Base-by-base conservation (phyloP, 2,329 filamentous ascomycete species). In the Mollisia scopiformis region DNA sequence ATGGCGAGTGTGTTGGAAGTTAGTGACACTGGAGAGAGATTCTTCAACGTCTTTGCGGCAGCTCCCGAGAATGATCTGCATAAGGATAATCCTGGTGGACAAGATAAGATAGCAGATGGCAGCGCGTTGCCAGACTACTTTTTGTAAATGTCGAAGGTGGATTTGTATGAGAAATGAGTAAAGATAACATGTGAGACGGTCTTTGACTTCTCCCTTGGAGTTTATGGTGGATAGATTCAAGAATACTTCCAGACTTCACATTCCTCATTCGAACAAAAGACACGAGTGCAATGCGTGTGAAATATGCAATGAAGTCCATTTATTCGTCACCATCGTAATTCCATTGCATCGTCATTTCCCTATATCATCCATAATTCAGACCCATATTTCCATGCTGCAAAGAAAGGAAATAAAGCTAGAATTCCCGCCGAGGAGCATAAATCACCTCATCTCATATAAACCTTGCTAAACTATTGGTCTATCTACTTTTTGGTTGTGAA, bases 41-140 rank as follows among this genome's bases (percentile, higher is more conserved):
- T 92, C 77, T 99, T 98, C 81, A 99, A 99, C 74, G 93, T 98
- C 25, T 99, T 99, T 75, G 92, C 96, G 59, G 95, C 95, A 3
- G 94, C 95, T 28, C 95, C 95, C 2, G 95, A 99, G 76, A 97
- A 99, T 72, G 94, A 98, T 74, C 79, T 89, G 68, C 91, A 96
- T 74, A 91, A 96, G 72, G 93, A 97, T 73, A 84, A 90, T 71
- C 92, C 95, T 75, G 76, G 85, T 87, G 62, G 87, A 62, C 84
- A 85, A 70, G 92, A 95, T 61, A 93, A 93, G 77, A 74, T 78
- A n/a, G 82, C 81, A 2, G 86, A 88, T 64, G 83, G 82, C 2
- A 87, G 79, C 57, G 79, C 82, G 74, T 75, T 95, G 71, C 90
- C 86, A 2, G 87, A 89, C 71, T 89, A 89, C 75, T 92, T 92